Conservation (phyloP, 352 stramenopile species). For the Phytophthora multivora region DNA sequence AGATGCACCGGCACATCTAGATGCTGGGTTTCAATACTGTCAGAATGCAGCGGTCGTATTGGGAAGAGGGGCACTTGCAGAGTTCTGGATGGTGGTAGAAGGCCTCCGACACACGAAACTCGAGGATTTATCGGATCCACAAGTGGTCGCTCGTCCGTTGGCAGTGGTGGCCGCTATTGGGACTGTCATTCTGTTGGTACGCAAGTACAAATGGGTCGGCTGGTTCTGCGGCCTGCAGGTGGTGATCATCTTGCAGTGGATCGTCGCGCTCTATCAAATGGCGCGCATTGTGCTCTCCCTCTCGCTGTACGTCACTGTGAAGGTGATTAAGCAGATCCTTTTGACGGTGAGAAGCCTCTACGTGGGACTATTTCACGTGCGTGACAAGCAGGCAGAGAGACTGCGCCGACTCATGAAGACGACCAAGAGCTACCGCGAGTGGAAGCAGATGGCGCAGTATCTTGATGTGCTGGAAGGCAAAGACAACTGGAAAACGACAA, state of each 20-base stretch:
- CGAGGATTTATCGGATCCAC: constrained; percentile 44
- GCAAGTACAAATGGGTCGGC: constrained; percentile 68
- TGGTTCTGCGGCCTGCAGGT: constrained; percentile 65
- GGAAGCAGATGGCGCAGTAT: constrained; percentile 65
- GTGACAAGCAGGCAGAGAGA: constrained; percentile 55
- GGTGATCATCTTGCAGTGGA: constrained; percentile 66
- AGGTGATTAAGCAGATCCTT: constrained; percentile 49
- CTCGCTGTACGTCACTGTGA: constrained; percentile 53
- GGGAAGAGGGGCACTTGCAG: constrained; percentile 26
- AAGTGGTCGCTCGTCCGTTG: constrained; percentile 38
- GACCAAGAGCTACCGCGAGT: constrained; percentile 56
- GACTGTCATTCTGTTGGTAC: constrained; percentile 29
- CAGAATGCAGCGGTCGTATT: background rate
- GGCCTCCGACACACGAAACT: constrained; percentile 29
- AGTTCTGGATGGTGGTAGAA: constrained; percentile 42
- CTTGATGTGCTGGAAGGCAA: constrained; percentile 68
- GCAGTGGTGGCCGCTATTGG: constrained; percentile 28
- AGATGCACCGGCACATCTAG: constrained; percentile 34
- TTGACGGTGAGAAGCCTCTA: constrained; percentile 31
- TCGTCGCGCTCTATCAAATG: constrained; percentile 71
- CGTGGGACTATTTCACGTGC: constrained; percentile 42
- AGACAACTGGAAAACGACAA: constrained; percentile 59
- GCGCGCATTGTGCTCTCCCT: constrained; percentile 63
- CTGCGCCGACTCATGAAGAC: constrained; percentile 69
- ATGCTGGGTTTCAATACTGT: constrained; percentile 30